Base-by-base conservation (phyloP, 129 eudicot genomes). In the Flaveria brownii region DNA sequence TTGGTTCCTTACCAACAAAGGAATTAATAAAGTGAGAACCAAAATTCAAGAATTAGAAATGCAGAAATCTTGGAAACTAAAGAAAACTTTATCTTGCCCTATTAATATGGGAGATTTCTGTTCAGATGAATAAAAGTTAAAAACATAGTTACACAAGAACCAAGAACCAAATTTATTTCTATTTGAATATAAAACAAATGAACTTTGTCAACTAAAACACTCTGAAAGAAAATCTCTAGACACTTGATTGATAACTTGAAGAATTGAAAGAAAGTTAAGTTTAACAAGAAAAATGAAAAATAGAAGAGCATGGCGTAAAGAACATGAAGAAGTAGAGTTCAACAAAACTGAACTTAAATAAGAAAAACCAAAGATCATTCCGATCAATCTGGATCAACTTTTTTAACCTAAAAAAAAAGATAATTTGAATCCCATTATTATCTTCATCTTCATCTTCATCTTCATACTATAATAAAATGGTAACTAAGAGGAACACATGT, bases 1-100 rank as follows among this genome's bases (percentile, higher is more conserved):
- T 78, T 77, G 57, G 45, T 78, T 78, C 62, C 81, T 78, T 78
- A 71, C 50, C 41, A 28, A 57, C 22, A 25, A 68, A 77, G 81
- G 69, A 68, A 68, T 77, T 30, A 30, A 30, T 28, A 77, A 52
- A 20, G 28, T 67, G 26, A 59, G 18, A 76, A n/a, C 45, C 36
- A 42, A 66, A n/a, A 25, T 77, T 51, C 73, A 62, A 62, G 46
- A 61, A 42, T 66, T 17, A 70, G 66, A 60, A 9, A 28, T 18
- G 56, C 47, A 62, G 26, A 25, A 51, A 30, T 71, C 17, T 52
- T 55, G 68, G 28, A 71, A 52, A 54, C 65, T 73, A 33, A 9
- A 51, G 22, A 20, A 51, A 43, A 25, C 78, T 0, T 62, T 78
- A 47, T 71, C 43, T 49, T 61, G 30, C 66, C 82, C 28, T 78